A percentile compares a stretch with the other conserved stretches of the same genome.
phyloP scores from a whole-genome alignment of 306 rosid species.

The Pachyrhizus erosus region DNA sequence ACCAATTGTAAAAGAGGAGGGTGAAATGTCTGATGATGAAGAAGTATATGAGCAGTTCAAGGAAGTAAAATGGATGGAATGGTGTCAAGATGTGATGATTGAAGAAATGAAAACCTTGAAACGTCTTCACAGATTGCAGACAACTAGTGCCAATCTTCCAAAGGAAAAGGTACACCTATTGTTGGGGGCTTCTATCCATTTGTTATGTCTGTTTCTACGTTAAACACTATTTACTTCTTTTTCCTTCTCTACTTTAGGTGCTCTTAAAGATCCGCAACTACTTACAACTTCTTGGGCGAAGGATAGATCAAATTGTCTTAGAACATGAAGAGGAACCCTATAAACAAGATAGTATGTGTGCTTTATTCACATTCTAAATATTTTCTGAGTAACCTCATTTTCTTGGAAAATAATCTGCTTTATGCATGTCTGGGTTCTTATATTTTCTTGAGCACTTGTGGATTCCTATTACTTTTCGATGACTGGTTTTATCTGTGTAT shows the following conservation, averaged over 20 bases:
- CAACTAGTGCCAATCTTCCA: constrained; percentile 91
- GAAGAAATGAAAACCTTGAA: constrained; percentile 82
- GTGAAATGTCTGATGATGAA: constrained; percentile 96
- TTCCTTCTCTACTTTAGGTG: constrained; percentile 60
- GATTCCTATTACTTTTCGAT: not conserved
- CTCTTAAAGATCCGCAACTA: constrained; percentile 88
- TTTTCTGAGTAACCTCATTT: constrained; percentile 10
- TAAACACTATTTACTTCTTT: constrained; percentile 53
- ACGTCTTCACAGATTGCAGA: constrained; percentile 88
- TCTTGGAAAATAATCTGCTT: not conserved
- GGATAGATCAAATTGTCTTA: constrained; percentile 81
- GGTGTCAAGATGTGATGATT: constrained; percentile 96
- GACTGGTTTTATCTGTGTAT: not conserved
- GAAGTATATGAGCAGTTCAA: constrained; percentile 97
- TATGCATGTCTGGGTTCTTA: not conserved
- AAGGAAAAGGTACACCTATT: constrained; percentile 71
- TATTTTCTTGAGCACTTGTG: not conserved
- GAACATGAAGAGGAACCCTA: constrained; percentile 83
- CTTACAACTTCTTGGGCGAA: constrained; percentile 93
- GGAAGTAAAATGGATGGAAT: constrained; percentile 99
- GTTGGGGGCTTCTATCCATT: constrained; percentile 1
- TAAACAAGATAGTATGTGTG: constrained; percentile 91
- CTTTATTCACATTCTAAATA: constrained; percentile 1
- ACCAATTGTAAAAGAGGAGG: constrained; percentile 90
- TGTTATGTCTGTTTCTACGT: not conserved